Evolutionary conservation across 371 early-diverging fungal species (phyloP), one percentile per base, ranked within the genome.

Genomic region (Rhizomucor miehei): DNA sequence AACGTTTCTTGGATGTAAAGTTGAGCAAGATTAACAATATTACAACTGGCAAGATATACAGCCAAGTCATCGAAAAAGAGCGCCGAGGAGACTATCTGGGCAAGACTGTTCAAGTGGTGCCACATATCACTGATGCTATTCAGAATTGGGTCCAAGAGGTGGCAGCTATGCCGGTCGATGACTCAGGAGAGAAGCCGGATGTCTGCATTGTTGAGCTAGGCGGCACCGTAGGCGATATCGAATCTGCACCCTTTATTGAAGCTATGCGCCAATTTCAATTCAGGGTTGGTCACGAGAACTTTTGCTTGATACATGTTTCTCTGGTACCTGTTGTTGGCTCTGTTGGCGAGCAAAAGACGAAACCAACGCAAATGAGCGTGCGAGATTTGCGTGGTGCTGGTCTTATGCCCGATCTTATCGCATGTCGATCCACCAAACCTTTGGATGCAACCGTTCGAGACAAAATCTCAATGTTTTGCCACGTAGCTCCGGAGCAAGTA

Each of bases 151-250:
- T 99, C 41, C 92, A 95, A 73, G 85, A 91, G 37, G 96, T 98
- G 6, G 89, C 90, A 14, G 77, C 77, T 35, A 81, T 89, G 39
- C 89, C 96, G 24, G 88, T 96, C 14, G 92, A 92, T 54, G 85
- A 85, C 44, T 80, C 82, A 54, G 93, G 92, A 11, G 82, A 88
- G 59, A 80, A 79, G 52, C 98, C 99, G 29, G 99, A 98, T 67
- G 91, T 99, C 44, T 97, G 99, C 75, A 95, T 99, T 58, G 89
- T 99, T 60, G 99, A 99, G 73, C 82, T 99, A 38, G 99, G 99
- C 55, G 99, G 99, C 49, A 97, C 99, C 24, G 96, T 99, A 6
- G 99, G 99, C 61, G 99, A 99, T 72, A 94, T 96, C 63, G 99
- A 99, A 77, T 95, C 97, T 6, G 95, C 94, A 44, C 97, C 98